Evolutionary conservation across 2,329 filamentous ascomycete genomes (phyloP), one percentile per base, ranked within the genome.

Genomic region (Penicillium vulpinum): DNA sequence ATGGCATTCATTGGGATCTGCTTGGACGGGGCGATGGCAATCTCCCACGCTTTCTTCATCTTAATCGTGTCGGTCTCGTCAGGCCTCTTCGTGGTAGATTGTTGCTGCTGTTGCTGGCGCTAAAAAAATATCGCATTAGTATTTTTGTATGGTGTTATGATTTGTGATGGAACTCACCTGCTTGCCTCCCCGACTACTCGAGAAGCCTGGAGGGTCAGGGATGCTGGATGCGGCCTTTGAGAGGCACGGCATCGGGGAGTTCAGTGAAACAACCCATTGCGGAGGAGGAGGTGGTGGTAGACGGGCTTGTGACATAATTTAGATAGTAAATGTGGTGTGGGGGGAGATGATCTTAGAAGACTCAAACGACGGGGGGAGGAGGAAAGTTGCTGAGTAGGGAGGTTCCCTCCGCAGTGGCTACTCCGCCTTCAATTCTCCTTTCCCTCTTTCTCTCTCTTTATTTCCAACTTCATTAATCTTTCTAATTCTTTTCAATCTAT

Each of bases 1-100:
- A 99, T 93, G 62, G 88, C 92, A 56, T 95, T 97, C 94, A 99
- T 99, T 57, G 94, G 94, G 45, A 99, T 82, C 73, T 89, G 88
- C 80, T 99, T 99, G 61, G 94, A 88, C 0, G 94, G 94, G 2
- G 89, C 93, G 46, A 99, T 85, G 40, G 94, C 93, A 43, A 99
- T 85, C 77, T 99, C 94, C 94, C 94, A 99, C 0, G 94, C 94
- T 76, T 99, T 99, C 79, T 99, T 99, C 68, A 99, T 81, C 81
- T 97, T 97, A 62, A 99, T 82, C 22, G 89, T 92, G 74, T 97
- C 93, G 83, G 92, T 97, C 77, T 97, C 92, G 68, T 89, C 89
- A 64, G 88, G 59, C 74, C 70, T 72, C 70, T 65, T 70, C 68
- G 67, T 57, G 54, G 61, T 62, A 57, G 68, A 64, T 56, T 73